phyloP scores from a whole-genome alignment of 768 basidiomycete genomes.

The Lactarius trivialis region DNA sequence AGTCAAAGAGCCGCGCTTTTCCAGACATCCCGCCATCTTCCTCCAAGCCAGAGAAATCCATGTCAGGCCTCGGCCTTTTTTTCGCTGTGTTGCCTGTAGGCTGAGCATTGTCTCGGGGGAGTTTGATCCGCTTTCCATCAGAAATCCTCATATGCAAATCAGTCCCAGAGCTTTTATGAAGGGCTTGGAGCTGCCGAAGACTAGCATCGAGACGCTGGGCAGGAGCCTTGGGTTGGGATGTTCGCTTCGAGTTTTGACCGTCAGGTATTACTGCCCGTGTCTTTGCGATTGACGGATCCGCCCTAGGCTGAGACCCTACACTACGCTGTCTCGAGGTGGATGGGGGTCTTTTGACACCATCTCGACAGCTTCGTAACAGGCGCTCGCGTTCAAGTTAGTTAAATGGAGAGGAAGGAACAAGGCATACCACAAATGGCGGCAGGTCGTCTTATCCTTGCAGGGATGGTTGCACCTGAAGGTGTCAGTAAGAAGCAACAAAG shows the following conservation, averaged over 20 bases:
- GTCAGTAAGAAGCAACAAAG: not conserved
- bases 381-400: not conserved
- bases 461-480: conserved; percentile 64
- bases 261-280: not conserved
- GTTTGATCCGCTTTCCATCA: conserved; percentile 19
- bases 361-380: conserved; percentile 52
- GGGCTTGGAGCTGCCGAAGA: conserved; percentile 17
- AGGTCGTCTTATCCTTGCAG: conserved; percentile 71
- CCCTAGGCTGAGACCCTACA: conserved; percentile 14
- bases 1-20: not conserved
- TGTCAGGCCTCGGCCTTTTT: conserved; percentile 35
- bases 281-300: not conserved
- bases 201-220: not conserved
- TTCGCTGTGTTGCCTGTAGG: conserved; percentile 12
- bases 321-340: conserved; percentile 31
- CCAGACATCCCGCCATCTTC: conserved; percentile 25
- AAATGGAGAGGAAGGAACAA: not conserved
- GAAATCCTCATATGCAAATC: conserved; percentile 12
- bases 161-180: conserved; percentile 20
- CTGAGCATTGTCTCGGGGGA: not conserved
- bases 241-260: not conserved
- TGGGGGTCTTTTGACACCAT: conserved; percentile 55
- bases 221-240: not conserved
- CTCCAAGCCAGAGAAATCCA: conserved; percentile 41
- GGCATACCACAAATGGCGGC: conserved; percentile 68